Evolutionary conservation across 2,329 filamentous ascomycete species (phyloP).

Genomic region (Fusarium staphyleae): DNA sequence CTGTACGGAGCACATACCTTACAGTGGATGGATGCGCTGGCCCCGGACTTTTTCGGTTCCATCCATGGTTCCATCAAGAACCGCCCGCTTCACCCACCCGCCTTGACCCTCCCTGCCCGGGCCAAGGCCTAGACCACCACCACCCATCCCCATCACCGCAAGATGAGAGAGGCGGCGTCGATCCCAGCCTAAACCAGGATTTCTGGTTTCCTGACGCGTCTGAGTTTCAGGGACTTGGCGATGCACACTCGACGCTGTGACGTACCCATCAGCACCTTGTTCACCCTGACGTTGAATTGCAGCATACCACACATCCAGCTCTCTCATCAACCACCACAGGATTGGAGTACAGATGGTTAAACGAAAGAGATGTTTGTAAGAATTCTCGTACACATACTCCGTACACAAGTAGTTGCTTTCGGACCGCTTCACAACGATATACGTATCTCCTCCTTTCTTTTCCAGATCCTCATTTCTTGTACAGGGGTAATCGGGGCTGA

Average conservation of each 20-base stretch:
- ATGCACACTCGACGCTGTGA: constrained; percentile 33
- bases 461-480: not conserved
- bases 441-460: constrained; percentile 2
- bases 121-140: constrained; percentile 1
- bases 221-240: constrained; percentile 38
- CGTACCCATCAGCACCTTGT: constrained; percentile 33
- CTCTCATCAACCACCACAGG: not conserved
- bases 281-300: constrained; percentile 19
- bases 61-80: constrained; percentile 23
- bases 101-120: not conserved
- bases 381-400: not conserved
- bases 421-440: constrained; percentile 6
- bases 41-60: not conserved
- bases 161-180: constrained; percentile 18
- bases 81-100: constrained; percentile 3
- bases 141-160: constrained; percentile 4
- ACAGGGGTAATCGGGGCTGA: constrained; percentile 32
- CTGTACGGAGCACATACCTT: no score
- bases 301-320: no score
- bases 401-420: not conserved
- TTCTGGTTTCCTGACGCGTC: constrained; percentile 16
- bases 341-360: not conserved
- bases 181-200: constrained; percentile 34
- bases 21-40: constrained; percentile 2
- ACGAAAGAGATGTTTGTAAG: not conserved